Conservation (phyloP, 352 stramenopile genomes). For the Globisporangium emineosum region DNA sequence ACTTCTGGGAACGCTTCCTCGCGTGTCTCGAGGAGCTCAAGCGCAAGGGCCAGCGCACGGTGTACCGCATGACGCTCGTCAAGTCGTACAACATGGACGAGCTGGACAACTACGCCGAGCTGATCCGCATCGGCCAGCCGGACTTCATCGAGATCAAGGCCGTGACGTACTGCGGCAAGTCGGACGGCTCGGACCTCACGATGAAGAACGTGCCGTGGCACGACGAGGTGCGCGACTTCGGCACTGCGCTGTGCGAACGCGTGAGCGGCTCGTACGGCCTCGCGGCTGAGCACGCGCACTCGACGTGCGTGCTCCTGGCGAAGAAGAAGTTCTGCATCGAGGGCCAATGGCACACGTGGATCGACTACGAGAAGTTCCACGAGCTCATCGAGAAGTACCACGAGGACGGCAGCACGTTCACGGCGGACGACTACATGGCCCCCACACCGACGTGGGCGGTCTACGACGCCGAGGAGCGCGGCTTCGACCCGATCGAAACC, state of each 20-base stretch:
- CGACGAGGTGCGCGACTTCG: slow-evolving; percentile 94
- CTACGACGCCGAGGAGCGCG: slow-evolving; percentile 93
- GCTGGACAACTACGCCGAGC: slow-evolving; percentile 92
- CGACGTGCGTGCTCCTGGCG: slow-evolving; percentile 94
- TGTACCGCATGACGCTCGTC: slow-evolving; percentile 96
- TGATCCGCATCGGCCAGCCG: slow-evolving; percentile 89
- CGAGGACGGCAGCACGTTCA: slow-evolving; percentile 84
- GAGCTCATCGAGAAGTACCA: slow-evolving; percentile 83
- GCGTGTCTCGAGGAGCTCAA: slow-evolving; percentile 90
- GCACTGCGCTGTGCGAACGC: slow-evolving; percentile 71
- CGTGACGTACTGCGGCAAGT: slow-evolving; percentile 98
- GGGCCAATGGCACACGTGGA: slow-evolving; percentile 98
- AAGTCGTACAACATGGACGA: slow-evolving; percentile 98
- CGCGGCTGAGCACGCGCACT: slow-evolving; percentile 95
- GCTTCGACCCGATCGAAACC: slow-evolving; percentile 96
- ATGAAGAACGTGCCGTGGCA: slow-evolving; percentile 99
- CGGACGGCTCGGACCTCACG: slow-evolving; percentile 96
- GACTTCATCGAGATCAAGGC: slow-evolving; percentile 97
- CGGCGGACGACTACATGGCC: slow-evolving; percentile 93
- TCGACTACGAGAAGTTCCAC: slow-evolving; percentile 98
- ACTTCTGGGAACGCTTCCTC: slow-evolving; percentile 97
- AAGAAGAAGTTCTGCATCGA: slow-evolving; percentile 88
- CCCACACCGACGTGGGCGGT: slow-evolving; percentile 95
- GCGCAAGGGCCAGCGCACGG: slow-evolving; percentile 94
- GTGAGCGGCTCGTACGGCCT: slow-evolving; percentile 90